phyloP scores from a whole-genome alignment of 768 basidiomycete genomes.

The Suillus subalutaceus region DNA sequence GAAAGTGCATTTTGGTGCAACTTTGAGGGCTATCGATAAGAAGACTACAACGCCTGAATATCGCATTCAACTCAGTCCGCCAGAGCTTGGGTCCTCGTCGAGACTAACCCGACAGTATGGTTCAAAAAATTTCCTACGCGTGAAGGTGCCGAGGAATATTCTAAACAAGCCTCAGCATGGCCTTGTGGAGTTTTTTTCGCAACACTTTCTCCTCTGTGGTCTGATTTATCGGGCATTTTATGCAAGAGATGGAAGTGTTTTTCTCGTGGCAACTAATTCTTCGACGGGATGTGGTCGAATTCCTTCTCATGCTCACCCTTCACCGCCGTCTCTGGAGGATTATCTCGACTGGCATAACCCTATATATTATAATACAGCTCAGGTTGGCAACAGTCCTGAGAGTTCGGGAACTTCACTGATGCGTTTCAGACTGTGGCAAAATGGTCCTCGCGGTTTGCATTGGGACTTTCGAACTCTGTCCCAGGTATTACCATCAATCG shows the following conservation, averaged over 20 bases:
- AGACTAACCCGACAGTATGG: constrained; percentile 65
- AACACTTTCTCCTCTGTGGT: constrained; percentile 56
- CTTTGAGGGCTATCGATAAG: constrained; percentile 27
- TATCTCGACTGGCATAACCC: constrained; percentile 64
- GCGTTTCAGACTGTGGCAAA: constrained; percentile 58
- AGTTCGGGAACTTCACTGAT: background rate
- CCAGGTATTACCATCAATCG: constrained; percentile 50
- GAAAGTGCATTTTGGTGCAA: constrained; percentile 55
- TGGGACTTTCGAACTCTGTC: constrained; percentile 66
- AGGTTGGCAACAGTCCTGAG: constrained; percentile 43
- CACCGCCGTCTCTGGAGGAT: constrained; percentile 39
- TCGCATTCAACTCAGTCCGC: constrained; percentile 48
- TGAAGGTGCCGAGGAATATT: constrained; percentile 43
- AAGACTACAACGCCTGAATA: constrained; percentile 21
- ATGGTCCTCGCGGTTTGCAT: constrained; percentile 62
- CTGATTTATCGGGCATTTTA: constrained; percentile 62
- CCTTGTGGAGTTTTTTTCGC: constrained; percentile 45
- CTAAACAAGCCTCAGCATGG: constrained; percentile 34
- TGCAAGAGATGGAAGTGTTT: constrained; percentile 60
- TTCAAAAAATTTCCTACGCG: constrained; percentile 56
- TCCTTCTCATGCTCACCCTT: constrained; percentile 10
- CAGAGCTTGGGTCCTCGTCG: constrained; percentile 55
- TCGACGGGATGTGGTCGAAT: background rate
- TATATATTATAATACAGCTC: constrained; percentile 44
- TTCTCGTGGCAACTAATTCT: constrained; percentile 53